Evolutionary conservation across 73 alveolate genomes (phyloP).

Genomic region (Stentor roeselii): DNA sequence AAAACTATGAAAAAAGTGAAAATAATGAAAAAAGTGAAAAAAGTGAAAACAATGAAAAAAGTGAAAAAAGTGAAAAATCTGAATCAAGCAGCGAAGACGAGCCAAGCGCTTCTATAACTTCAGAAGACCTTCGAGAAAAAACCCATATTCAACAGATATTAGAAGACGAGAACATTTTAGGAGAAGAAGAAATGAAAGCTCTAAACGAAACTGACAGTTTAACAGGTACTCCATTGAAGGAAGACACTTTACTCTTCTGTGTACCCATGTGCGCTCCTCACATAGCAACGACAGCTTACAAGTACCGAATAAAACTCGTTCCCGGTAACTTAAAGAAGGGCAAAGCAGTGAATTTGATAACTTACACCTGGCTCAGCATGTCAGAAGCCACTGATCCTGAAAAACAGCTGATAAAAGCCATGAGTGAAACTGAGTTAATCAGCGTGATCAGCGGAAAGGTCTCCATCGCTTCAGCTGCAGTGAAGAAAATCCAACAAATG

Average conservation of each 20-base stretch:
- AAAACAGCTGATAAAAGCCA: constrained; percentile 16
- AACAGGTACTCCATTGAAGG: constrained; percentile 56
- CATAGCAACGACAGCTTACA: constrained; percentile 43
- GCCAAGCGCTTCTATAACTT: not conserved
- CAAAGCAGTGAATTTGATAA: constrained; percentile 50
- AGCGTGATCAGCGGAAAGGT: not conserved
- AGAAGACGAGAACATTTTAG: constrained; percentile 56
- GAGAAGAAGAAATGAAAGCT: constrained; percentile 53
- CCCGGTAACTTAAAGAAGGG: constrained; percentile 75
- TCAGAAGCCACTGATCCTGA: not conserved
- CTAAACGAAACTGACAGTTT: constrained; percentile 57
- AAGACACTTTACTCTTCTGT: constrained; percentile 45
- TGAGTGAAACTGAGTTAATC: constrained; percentile 12
- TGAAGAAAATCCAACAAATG: not conserved
- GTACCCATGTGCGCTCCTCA: constrained; percentile 81
- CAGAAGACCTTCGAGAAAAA: constrained; percentile 43
- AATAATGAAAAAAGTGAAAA: constrained; percentile 33
- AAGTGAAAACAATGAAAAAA: constrained; percentile 32
- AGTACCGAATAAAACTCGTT: constrained; percentile 58
- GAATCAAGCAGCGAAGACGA: not conserved
- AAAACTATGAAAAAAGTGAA: constrained; percentile 36
- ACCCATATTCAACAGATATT: constrained; percentile 44
- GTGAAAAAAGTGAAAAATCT: constrained; percentile 30
- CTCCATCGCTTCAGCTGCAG: not conserved
- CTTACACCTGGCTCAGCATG: constrained; percentile 17